Conservation (phyloP, 371 early-diverging fungal species). For the Circinella umbellata region DNA sequence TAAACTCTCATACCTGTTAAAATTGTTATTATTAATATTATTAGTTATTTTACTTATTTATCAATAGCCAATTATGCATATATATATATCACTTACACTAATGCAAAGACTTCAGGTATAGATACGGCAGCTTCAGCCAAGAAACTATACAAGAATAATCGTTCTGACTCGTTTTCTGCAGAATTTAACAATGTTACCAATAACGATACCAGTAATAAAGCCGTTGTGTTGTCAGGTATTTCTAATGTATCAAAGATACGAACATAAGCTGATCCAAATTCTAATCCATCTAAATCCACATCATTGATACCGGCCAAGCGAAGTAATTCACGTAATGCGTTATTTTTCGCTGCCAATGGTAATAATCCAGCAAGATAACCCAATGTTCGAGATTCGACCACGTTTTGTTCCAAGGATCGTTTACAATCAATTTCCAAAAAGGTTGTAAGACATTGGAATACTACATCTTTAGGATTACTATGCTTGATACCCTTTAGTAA, state of each 20-base stretch:
- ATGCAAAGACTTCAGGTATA: conserved; percentile 76
- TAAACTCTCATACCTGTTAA: conserved; percentile 73
- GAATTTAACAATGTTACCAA: conserved; percentile 83
- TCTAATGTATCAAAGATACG: conserved; percentile 71
- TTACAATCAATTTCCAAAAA: conserved; percentile 75
- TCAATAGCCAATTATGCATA: too few relatives aligned
- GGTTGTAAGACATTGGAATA: conserved; percentile 70
- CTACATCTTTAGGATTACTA: conserved; percentile 71
- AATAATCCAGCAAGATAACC: conserved; percentile 81
- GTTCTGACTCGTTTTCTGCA: conserved; percentile 85
- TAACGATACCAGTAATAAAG: conserved; percentile 76
- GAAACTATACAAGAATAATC: conserved; percentile 81
- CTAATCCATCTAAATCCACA: conserved; percentile 57
- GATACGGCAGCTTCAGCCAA: conserved; percentile 79
- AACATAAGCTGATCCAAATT: conserved; percentile 55
- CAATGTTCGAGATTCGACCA: conserved; percentile 65
- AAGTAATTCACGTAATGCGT: conserved; percentile 65
- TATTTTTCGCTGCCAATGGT: conserved; percentile 70
- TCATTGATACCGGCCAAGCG: conserved; percentile 62
- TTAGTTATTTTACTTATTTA: background rate
- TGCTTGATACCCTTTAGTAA: conserved; percentile 85
- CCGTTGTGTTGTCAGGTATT: conserved; percentile 73
- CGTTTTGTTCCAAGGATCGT: conserved; percentile 50
- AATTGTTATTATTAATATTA: background rate
- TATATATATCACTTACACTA: conserved; percentile 64